phyloP scores from a whole-genome alignment of 1,284 basidiomycete species.

The Sanghuangporus baumii region DNA sequence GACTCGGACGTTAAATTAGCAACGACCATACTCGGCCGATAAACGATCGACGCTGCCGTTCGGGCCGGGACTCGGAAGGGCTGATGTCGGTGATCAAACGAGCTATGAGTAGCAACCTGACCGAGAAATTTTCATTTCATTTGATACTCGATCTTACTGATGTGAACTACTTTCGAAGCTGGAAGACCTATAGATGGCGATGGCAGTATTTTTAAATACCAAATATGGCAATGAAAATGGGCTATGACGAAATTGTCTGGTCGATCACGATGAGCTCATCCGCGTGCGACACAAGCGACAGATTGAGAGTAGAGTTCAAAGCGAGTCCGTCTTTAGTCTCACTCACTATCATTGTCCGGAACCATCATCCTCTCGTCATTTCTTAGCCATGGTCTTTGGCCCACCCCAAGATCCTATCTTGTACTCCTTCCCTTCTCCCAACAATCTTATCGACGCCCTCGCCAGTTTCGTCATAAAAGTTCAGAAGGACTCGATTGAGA shows the following conservation, averaged over 20 bases:
- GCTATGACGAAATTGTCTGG: not conserved
- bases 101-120: too few relatives aligned
- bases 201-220: not conserved
- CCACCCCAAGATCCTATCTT: slow-evolving; percentile 67
- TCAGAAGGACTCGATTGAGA: slow-evolving; percentile 85
- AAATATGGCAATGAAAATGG: not conserved
- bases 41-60: not conserved
- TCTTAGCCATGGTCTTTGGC: slow-evolving; percentile 28
- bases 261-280: slow-evolving; percentile 9
- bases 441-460: slow-evolving; percentile 57
- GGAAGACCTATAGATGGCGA: not conserved
- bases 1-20: not conserved
- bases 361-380: not conserved
- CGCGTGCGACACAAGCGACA: not conserved
- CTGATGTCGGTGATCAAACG: too few relatives aligned
- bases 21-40: not conserved
- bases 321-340: not conserved
- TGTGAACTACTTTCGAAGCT: not conserved
- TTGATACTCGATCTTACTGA: too few relatives aligned
- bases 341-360: not conserved
- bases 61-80: not conserved
- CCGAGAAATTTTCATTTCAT: too few relatives aligned
- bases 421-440: slow-evolving; percentile 60
- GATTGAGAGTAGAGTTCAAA: too few relatives aligned
- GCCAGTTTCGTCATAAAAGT: slow-evolving; percentile 83